Evolutionary conservation across 768 basidiomycete species (phyloP).

Genomic region (Psilocybe cyanescens): DNA sequence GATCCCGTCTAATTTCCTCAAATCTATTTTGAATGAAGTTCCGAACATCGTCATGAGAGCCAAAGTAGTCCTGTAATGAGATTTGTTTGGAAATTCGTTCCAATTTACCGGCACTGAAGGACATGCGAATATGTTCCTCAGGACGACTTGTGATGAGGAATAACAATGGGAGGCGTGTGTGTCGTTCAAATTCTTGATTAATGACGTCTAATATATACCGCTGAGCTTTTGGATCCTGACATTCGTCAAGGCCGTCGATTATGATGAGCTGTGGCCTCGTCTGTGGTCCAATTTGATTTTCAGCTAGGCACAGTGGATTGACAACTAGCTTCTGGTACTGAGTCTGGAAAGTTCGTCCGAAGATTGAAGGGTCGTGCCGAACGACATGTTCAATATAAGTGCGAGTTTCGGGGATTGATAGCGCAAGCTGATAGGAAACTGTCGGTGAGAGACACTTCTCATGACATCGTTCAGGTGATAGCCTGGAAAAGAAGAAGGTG

Average conservation of each 20-base stretch:
- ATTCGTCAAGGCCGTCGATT: conserved; percentile 21
- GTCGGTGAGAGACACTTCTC: conserved; percentile 12
- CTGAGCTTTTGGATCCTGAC: conserved; percentile 12
- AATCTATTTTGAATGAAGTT: conserved; percentile 9
- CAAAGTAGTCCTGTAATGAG: conserved; percentile 14
- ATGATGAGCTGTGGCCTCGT: conserved; percentile 7
- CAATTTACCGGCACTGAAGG: conserved; percentile 1
- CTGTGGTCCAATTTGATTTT: background rate
- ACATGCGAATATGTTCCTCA: conserved; percentile 12
- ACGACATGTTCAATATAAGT: conserved; percentile 6
- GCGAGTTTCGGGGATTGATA: conserved; percentile 10
- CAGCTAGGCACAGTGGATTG: conserved; percentile 1
- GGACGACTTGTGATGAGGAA: conserved; percentile 18
- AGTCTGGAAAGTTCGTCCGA: conserved; percentile 12
- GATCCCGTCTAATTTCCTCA: conserved; percentile 8
- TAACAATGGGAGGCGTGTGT: background rate
- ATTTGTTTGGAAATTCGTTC: background rate
- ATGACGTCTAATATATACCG: conserved; percentile 11
- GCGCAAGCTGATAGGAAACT: conserved; percentile 14
- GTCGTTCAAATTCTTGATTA: background rate
- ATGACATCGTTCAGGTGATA: background rate
- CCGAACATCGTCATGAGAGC: conserved; percentile 14
- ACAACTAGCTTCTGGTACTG: conserved; percentile 14
- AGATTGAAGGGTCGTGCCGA: conserved; percentile 13
- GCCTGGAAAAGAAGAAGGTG: conserved; percentile 20